These are phyloP conservation scores for Sordaria brevicollis DNA, from an alignment of 495 filamentous ascomycete genomes.

Conservation along the genomic window DNA sequence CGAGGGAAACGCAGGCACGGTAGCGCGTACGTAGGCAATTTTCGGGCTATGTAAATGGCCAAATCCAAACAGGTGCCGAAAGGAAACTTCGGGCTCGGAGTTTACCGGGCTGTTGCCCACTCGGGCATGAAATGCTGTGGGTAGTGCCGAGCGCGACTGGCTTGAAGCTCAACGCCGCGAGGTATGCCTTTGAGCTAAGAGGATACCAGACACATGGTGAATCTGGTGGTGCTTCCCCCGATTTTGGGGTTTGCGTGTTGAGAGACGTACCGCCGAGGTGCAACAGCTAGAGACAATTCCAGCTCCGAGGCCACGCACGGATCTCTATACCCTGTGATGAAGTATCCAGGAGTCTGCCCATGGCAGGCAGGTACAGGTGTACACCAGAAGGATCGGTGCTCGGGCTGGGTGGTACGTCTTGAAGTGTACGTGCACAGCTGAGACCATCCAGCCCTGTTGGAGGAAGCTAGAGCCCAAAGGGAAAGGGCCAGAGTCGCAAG, in stretches of 20 bases:
- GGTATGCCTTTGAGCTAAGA: not conserved
- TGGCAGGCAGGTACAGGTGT: not conserved
- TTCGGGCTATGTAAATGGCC: not conserved
- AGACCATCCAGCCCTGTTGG: not conserved
- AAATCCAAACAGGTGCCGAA: not conserved
- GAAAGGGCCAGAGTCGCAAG: not conserved
- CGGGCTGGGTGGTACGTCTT: not conserved
- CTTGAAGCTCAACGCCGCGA: not conserved
- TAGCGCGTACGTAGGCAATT: not conserved
- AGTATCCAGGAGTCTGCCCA: not conserved
- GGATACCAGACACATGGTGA: not conserved
- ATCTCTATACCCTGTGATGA: no score
- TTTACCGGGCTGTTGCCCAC: not conserved
- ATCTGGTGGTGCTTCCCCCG: not conserved
- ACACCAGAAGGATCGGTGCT: not conserved
- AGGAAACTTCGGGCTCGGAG: not conserved
- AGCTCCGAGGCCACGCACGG: not conserved
- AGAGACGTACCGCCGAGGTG: not conserved
- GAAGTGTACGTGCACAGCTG: not conserved
- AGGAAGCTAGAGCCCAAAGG: not conserved
- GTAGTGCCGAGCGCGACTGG: not conserved
- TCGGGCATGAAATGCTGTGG: not conserved
- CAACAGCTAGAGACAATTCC: not conserved
- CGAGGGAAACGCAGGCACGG: not conserved
- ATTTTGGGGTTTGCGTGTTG: not conserved